Evolutionary conservation across 2,329 filamentous ascomycete species (phyloP), one percentile per base, ranked within the genome.

Genomic region (Fusarium sp.): DNA sequence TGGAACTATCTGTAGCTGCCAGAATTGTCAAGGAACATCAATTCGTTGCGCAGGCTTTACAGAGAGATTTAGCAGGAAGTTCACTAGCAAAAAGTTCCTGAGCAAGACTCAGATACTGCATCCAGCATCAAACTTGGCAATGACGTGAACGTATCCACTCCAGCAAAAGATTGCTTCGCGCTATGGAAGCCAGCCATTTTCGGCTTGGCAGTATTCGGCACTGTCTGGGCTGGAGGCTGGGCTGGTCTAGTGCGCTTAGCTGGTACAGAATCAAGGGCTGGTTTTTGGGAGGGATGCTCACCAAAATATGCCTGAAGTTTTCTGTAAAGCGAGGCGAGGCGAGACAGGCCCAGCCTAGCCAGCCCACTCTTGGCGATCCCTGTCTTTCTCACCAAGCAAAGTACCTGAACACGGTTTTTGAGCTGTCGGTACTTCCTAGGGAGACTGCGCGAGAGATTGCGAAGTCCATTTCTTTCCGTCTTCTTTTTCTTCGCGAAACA

Each of bases 141-240:
- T 67, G 65, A 68, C 65, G 64, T 65, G 47, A 43, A 11, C 17
- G 19, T 44, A 30, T 51, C 64, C 53, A 51, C 48, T 56, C 32
- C 36, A 19, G 32, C 20, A 12, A 10, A 34, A 30, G 42, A 17
- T 17, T 32, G n/a, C 9, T 8, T 10, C 9, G 10, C 17, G 34
- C 17, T 36, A 7, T 38, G 39, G 32, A 38, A 23, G 26, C 42
- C 49, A 56, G 45, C 62, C 40, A 45, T 45, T 51, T 26, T 61
- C 8, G 32, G 28, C 30, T 51, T 56, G 42, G 45, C 24, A 32
- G 24, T 51, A 45, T 58, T 65, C 64, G 53, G 64, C 58, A 60
- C 30, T 54, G 48, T 45, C 34, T 24, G 36, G 30, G 57, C 34
- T 63, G 43, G 17, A 45, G 34, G 9, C 24, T 58, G 54, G 39